phyloP scores from a whole-genome alignment of 2,329 filamentous ascomycete genomes.

The Cryphonectria naterciae region DNA sequence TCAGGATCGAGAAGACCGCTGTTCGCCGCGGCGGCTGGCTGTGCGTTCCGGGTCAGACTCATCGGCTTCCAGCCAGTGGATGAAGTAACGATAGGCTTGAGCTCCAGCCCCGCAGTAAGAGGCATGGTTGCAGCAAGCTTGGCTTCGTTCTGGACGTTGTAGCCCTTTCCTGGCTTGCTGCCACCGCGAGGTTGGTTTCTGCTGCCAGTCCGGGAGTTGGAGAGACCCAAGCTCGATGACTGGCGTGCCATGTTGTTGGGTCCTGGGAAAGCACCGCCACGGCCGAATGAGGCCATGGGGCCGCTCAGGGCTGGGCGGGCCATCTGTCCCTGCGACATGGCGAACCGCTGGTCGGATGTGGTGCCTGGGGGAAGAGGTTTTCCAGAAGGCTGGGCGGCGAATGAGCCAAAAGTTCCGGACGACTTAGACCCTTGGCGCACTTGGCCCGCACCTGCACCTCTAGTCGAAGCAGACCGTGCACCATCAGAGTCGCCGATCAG shows the following conservation, averaged over 20 bases:
- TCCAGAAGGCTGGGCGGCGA: slow-evolving; percentile 56
- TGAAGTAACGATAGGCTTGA: slow-evolving; percentile 77
- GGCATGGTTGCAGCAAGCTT: slow-evolving; percentile 87
- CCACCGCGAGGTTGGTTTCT: slow-evolving; percentile 57
- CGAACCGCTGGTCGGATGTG: slow-evolving; percentile 78
- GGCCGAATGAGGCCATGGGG: slow-evolving; percentile 63
- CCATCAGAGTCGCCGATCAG: slow-evolving; percentile 78
- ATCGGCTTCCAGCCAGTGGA: slow-evolving; percentile 87
- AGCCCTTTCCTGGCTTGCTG: slow-evolving; percentile 64
- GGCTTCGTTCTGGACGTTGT: slow-evolving; percentile 61
- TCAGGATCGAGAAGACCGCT: slow-evolving; percentile 77
- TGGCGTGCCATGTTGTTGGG: slow-evolving; percentile 67
- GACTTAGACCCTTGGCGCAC: slow-evolving; percentile 56
- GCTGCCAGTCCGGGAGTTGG: slow-evolving; percentile 68
- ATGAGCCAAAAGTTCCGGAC: slow-evolving; percentile 64
- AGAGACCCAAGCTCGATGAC: slow-evolving; percentile 51
- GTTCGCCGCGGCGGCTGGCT: slow-evolving; percentile 7
- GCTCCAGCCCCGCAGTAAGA: slow-evolving; percentile 78
- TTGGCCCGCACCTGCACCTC: slow-evolving; percentile 47
- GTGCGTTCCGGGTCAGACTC: slow-evolving; percentile 55
- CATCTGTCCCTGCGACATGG: slow-evolving; percentile 60
- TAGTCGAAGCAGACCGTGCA: slow-evolving; percentile 63
- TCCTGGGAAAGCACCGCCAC: slow-evolving; percentile 67
- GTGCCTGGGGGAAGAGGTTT: slow-evolving; percentile 73
- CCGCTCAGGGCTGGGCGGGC: slow-evolving; percentile 52